phyloP scores from a whole-genome alignment of 106 monocot species.

The Acorus calamus region DNA sequence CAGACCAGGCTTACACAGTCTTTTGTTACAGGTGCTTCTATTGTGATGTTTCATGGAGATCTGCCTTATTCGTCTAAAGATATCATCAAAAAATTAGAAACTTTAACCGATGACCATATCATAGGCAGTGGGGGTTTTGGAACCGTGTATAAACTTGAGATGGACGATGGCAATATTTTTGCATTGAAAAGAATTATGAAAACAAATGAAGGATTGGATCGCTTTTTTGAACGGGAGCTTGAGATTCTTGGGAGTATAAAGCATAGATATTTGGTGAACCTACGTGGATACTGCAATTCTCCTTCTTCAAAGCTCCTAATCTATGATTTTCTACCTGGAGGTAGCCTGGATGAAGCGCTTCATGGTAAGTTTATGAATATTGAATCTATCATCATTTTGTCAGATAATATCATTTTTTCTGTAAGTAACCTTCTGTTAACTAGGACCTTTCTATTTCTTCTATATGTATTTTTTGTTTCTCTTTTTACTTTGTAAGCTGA shows the following conservation, averaged over 20 bases:
- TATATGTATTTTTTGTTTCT: no score
- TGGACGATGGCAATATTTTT: conserved; percentile 95
- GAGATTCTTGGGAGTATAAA: conserved; percentile 97
- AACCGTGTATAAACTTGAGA: conserved; percentile 86
- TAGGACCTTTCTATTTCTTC: no score
- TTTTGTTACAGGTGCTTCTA: conserved; percentile 66
- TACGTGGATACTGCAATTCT: conserved; percentile 96
- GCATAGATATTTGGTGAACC: conserved; percentile 95
- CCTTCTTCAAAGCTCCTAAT: conserved; percentile 81
- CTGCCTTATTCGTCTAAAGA: conserved; percentile 93
- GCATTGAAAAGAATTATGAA: conserved; percentile 95
- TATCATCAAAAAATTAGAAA: conserved; percentile 77
- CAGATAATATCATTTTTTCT: neutral
- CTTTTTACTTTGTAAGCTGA: no score
- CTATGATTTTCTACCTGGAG: conserved; percentile 88
- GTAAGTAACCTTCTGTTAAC: no score
- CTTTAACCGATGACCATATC: conserved; percentile 62
- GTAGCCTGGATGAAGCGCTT: conserved; percentile 85
- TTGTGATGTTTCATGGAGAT: conserved; percentile 98
- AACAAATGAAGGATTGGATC: conserved; percentile 69
- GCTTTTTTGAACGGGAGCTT: conserved; percentile 91
- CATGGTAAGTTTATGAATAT: conserved; percentile 48
- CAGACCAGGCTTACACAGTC: neutral
- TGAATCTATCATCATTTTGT: neutral
- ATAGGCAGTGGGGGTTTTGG: conserved; percentile 91